Evolutionary conservation across 148 eudicot genomes (phyloP), one percentile per base, ranked within the genome.

Genomic region (Silene uniflora): DNA sequence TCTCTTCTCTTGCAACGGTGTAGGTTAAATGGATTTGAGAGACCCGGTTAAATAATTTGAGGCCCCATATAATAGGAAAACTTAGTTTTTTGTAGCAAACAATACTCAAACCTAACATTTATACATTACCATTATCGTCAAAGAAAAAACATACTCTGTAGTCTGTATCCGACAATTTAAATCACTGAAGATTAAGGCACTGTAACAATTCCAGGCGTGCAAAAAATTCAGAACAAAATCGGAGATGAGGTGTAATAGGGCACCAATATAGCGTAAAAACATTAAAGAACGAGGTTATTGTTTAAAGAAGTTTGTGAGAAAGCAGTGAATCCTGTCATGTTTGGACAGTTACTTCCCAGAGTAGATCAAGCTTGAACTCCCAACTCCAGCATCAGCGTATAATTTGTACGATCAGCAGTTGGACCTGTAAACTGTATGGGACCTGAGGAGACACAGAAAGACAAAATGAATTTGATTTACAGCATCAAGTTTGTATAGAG

Each of bases 401-500:
- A 96, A 76, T 85, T 91, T 12, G 81, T 73, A 62, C 82, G 83
- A 78, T 86, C 86, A 23, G 98, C 77, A 76, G 84, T 80, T 16
- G 97, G 93, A 47, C 98, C 98, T 60, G 78, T 69, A 71, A 93
- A 91, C 73, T 93, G 98, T 81, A 93, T 87, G 5, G 98, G 98
- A 67, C 98, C 98, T 93, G 87, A 5, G 27, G 6, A 52, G 9
- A 49, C 5, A 22, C 52, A 10, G 35, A 47, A 23, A 47, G n/a
- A 49, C 8, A 39, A 16, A 42, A 11, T 44, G 5, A 68, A 0
- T 2, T n/a, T 47, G 18, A 21, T 0, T 69, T 42, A 4, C 17
- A 44, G 56, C 10, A 10, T 27, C 29, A 27, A 27, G 29, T 27
- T 1, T 2, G 29, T 2, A 2, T 27, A 27, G 29, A 27, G 2